Base-by-base conservation (phyloP, 345 rosid genomes). In the Arabidopsis suecica region DNA sequence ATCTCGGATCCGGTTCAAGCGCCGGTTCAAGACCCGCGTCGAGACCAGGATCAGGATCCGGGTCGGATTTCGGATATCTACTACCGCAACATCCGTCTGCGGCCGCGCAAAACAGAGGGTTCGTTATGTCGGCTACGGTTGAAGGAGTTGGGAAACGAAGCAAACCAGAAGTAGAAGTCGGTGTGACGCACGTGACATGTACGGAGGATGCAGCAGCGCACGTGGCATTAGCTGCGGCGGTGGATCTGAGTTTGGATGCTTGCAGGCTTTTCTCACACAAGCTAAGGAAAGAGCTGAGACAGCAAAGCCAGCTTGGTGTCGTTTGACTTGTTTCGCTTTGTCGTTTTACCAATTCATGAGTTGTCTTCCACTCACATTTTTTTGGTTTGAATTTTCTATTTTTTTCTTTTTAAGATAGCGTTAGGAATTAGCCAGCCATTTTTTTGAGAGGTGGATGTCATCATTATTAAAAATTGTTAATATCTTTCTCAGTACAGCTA, bases 181-280 rank as follows among this genome's bases (percentile, higher is more conserved):
- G 98, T 5, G 89, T 91, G 54, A 89, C 86, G 74, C 96, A 91
- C 82, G 98, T 94, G 91, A 90, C 86, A 28, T 94, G 98, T 83
- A 91, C 89, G 53, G 98, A 91, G 91, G 98, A 94, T 45, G 98
- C 97, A 56, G 98, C 98, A 0, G 97, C 86, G 1, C 91, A 80
- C 72, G 97, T 91, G 86, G 98, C 97, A 1, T 45, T 94, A 33
- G 95, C 96, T 3, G 97, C 98, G 20, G 98, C 98, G 5, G 82
- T 94, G 87, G 98, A 94, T 86, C 93, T 94, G 16, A 88, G 98
- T 75, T 80, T 87, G 91, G 97, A 94, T 68, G 98, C 98, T 38
- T 94, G 98, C 75, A 85, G 66, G 73, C 44, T 83, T 49, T 94
- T 94, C 68, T 87, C 98, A 18, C 93, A 83, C 28, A 89, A 89